Conservation (phyloP, 208 protist species). For the Leishmania mexicana region DNA sequence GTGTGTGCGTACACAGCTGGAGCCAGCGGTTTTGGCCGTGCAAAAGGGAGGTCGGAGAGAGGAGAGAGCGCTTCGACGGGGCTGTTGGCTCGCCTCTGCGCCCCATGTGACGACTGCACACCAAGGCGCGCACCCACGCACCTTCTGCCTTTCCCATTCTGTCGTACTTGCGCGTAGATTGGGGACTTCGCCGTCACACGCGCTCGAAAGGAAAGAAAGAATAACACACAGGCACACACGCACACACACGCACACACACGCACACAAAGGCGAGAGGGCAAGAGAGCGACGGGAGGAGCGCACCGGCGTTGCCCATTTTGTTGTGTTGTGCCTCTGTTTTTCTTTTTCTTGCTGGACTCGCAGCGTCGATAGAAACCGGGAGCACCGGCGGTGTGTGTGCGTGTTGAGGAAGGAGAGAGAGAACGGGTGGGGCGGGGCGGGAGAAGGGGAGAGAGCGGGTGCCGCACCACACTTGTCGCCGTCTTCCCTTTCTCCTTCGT, state of each 20-base stretch:
- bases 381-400: neutral
- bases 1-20: neutral
- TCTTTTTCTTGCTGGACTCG: neutral
- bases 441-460: neutral
- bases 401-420: neutral
- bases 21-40: neutral
- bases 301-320: neutral
- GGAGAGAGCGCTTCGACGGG: neutral
- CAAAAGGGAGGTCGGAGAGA: neutral
- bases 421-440: neutral
- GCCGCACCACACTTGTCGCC: neutral
- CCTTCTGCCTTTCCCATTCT: neutral
- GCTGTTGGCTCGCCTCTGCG: neutral
- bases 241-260: neutral
- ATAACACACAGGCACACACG: neutral
- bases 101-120: neutral
- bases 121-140: neutral
- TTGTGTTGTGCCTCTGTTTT: conserved; percentile 1
- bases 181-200: too few relatives aligned
- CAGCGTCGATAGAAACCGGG: neutral
- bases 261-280: neutral
- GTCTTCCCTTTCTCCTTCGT: neutral
- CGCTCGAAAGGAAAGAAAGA: neutral
- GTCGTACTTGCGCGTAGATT: too few relatives aligned
- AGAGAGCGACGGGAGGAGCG: neutral